These are phyloP conservation scores for Boletus smithii DNA, from an alignment of 1,284 basidiomycete genomes.

Conservation along the genomic window DNA sequence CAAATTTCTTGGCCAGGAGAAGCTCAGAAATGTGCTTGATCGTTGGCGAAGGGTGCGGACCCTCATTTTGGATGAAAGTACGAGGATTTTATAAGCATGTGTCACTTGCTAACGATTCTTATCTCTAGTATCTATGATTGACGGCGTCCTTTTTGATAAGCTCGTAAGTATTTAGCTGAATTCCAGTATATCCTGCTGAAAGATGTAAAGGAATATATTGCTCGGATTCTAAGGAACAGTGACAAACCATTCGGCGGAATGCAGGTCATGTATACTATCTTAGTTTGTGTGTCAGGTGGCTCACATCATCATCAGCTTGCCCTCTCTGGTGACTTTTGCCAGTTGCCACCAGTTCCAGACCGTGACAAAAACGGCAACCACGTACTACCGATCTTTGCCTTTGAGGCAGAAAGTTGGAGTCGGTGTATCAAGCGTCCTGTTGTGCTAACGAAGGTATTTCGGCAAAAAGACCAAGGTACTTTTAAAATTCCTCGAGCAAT, in stretches of 20 bases:
- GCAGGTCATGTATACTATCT: slow-evolving; percentile 51
- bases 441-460: slow-evolving; percentile 88
- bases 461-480: slow-evolving; percentile 66
- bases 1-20: slow-evolving; percentile 59
- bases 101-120: slow-evolving; percentile 3
- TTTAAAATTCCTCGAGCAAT: slow-evolving; percentile 7
- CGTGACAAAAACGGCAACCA: slow-evolving; percentile 28
- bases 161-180: slow-evolving; percentile 37
- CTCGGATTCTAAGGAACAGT: slow-evolving; percentile 59
- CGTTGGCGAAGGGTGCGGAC: slow-evolving; percentile 78
- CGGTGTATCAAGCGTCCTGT: slow-evolving; percentile 74
- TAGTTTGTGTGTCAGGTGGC: neutral
- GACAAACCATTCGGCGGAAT: slow-evolving; percentile 89
- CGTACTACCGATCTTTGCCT: slow-evolving; percentile 64
- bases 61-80: slow-evolving; percentile 94
- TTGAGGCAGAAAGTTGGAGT: slow-evolving; percentile 87
- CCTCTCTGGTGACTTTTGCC: slow-evolving; percentile 95
- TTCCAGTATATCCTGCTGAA: slow-evolving; percentile 6
- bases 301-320: slow-evolving; percentile 51
- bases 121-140: slow-evolving; percentile 90
- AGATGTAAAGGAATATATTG: slow-evolving; percentile 47
- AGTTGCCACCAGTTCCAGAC: slow-evolving; percentile 85
- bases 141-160: slow-evolving; percentile 90
- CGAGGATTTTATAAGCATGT: slow-evolving; percentile 8
- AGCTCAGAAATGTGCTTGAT: slow-evolving; percentile 64